Percentiles rank a stretch among this genome's conserved stretches.
Evolutionary conservation across 2,329 filamentous ascomycete species (phyloP).

Genomic region (Colletotrichum theobromicola): DNA sequence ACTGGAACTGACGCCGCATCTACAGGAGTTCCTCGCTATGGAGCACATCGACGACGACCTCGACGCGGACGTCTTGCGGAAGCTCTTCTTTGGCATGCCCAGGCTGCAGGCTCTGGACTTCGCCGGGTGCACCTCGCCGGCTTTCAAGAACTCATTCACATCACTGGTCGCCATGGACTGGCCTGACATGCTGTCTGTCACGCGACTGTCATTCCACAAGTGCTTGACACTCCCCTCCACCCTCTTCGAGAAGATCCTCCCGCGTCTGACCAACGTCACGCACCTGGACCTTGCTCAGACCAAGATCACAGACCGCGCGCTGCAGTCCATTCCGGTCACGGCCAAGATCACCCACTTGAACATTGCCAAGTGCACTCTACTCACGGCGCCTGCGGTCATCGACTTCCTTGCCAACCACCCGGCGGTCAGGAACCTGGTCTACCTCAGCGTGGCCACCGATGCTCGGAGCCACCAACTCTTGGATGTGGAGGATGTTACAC

Average conservation of each 20-base stretch:
- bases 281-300: constrained; percentile 84
- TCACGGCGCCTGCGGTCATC: constrained; percentile 71
- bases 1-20: constrained; percentile 72
- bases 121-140: constrained; percentile 73
- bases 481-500: constrained; percentile 67
- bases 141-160: constrained; percentile 71
- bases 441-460: constrained; percentile 76
- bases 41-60: constrained; percentile 83
- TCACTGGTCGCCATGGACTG: constrained; percentile 56
- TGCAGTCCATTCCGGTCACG: constrained; percentile 73
- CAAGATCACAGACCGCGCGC: constrained; percentile 73
- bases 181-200: constrained; percentile 63
- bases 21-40: constrained; percentile 80
- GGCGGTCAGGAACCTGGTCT: constrained; percentile 69
- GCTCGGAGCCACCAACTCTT: constrained; percentile 75
- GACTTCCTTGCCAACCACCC: constrained; percentile 75
- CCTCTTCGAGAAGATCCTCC: constrained; percentile 73
- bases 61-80: constrained; percentile 69
- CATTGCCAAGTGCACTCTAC: constrained; percentile 74
- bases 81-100: constrained; percentile 72
- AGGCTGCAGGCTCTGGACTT: constrained; percentile 74
- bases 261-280: constrained; percentile 72
- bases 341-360: constrained; percentile 80
- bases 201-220: constrained; percentile 78
- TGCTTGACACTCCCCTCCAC: constrained; percentile 72